Evolutionary conservation across 805 yeast species (phyloP).

Genomic region (Metschnikowia lachancei): DNA sequence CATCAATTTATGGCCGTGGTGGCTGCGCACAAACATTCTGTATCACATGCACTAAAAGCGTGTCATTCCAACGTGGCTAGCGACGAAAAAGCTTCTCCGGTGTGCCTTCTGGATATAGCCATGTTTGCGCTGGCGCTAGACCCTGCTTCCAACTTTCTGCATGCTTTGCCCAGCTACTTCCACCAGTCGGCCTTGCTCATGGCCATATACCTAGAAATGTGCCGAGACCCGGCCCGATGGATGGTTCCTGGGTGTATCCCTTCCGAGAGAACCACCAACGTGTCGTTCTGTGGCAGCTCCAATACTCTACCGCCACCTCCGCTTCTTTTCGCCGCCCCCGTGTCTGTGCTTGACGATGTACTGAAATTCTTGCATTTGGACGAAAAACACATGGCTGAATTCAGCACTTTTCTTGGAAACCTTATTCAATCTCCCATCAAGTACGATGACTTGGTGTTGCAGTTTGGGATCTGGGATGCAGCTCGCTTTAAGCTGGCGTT

Average conservation of each 20-base stretch:
- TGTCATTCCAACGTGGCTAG: constrained; percentile 25
- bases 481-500: constrained; percentile 23
- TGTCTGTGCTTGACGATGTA: constrained; percentile 14
- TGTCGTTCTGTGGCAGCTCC: constrained; percentile 23
- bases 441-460: constrained; percentile 27
- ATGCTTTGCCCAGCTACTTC: constrained; percentile 16
- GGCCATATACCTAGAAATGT: constrained; percentile 28
- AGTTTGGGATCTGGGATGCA: constrained; percentile 35
- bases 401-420: constrained; percentile 4
- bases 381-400: constrained; percentile 8
- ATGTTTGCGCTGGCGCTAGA: background rate
- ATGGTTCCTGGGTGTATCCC: constrained; percentile 23
- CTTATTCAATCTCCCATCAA: background rate
- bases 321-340: constrained; percentile 28
- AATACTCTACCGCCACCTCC: constrained; percentile 24
- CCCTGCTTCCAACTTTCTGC: background rate
- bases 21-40: constrained; percentile 10
- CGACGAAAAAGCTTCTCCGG: constrained; percentile 7
- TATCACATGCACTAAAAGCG: constrained; percentile 21
- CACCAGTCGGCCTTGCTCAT: constrained; percentile 30
- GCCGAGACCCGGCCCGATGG: constrained; percentile 27
- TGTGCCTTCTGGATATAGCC: constrained; percentile 8
- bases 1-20: constrained; percentile 26
- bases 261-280: constrained; percentile 20
- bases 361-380: constrained; percentile 14